phyloP scores from a whole-genome alignment of 768 basidiomycete species.

The Epithele typhae region DNA sequence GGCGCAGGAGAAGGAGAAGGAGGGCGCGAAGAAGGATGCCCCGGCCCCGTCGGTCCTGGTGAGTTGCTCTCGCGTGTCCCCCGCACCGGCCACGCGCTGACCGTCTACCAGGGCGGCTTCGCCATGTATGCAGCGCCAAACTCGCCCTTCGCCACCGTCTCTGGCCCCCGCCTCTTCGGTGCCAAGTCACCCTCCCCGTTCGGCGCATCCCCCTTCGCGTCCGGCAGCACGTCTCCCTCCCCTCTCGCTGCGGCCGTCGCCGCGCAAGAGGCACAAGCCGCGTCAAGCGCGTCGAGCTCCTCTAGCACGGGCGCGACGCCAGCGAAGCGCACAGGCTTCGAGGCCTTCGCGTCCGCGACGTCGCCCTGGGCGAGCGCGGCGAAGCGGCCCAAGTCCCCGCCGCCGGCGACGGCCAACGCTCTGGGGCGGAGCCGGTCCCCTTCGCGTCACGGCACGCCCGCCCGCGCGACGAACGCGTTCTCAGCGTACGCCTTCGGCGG shows the following conservation, averaged over 20 bases:
- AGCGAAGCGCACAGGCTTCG: slow-evolving; percentile 50
- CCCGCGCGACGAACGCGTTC: slow-evolving; percentile 41
- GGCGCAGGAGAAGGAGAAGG: slow-evolving; percentile 11
- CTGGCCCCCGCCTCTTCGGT: slow-evolving; percentile 55
- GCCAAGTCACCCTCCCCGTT: slow-evolving; percentile 30
- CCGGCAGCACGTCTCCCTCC: slow-evolving; percentile 9
- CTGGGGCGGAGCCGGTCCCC: slow-evolving; percentile 53
- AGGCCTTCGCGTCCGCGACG: slow-evolving; percentile 46
- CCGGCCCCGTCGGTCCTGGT: not conserved
- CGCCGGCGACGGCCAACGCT: slow-evolving; percentile 11
- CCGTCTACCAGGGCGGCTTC: slow-evolving; percentile 54
- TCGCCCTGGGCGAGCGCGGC: slow-evolving; percentile 47
- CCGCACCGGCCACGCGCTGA: not conserved
- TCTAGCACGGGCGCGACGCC: not conserved
- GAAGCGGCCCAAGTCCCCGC: slow-evolving; percentile 55
- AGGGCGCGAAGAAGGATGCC: not conserved
- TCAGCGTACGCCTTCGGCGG: slow-evolving; percentile 52
- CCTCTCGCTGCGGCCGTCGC: slow-evolving; percentile 24
- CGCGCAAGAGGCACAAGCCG: slow-evolving; percentile 17
- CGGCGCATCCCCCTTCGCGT: slow-evolving; percentile 8
- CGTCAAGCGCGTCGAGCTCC: not conserved
- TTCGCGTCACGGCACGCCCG: slow-evolving; percentile 32
- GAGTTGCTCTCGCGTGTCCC: slow-evolving; percentile 4
- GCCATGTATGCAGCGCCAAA: slow-evolving; percentile 73
- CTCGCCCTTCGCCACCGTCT: slow-evolving; percentile 73